These are phyloP conservation scores for Starmerella apicola DNA, from an alignment of 805 yeast species.

Conservation along the genomic window DNA sequence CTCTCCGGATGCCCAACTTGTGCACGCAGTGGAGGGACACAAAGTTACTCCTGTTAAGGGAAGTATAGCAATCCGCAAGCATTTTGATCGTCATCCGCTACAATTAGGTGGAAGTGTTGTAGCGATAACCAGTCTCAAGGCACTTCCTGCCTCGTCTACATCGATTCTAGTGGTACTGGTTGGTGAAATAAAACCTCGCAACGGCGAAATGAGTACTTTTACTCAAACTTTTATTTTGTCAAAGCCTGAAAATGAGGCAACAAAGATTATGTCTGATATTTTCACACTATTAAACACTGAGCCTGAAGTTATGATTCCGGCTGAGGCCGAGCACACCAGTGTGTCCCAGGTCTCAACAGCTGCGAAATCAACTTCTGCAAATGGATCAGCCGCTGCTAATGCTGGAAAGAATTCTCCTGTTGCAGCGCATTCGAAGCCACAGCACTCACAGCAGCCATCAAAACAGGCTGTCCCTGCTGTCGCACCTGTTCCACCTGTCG, in stretches of 20 bases:
- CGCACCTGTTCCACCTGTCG: no score
- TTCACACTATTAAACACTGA: constrained; percentile 28
- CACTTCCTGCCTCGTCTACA: constrained; percentile 25
- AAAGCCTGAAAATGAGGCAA: constrained; percentile 22
- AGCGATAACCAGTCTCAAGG: constrained; percentile 29
- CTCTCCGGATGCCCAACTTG: constrained; percentile 25
- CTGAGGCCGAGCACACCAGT: no score
- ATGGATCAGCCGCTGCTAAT: no score
- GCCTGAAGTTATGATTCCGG: no score
- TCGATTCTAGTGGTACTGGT: constrained; percentile 31
- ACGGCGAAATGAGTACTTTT: constrained; percentile 26
- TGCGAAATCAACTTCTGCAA: no score
- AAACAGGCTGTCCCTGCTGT: no score
- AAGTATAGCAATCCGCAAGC: constrained; percentile 25
- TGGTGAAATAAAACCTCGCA: constrained; percentile 31
- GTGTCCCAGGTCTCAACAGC: no score
- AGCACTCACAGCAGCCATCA: no score
- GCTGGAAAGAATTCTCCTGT: no score
- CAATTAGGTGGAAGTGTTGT: constrained; percentile 28
- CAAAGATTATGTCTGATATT: constrained; percentile 30
- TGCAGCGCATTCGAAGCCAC: no score
- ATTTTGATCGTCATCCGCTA: constrained; percentile 21
- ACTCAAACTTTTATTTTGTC: constrained; percentile 31
- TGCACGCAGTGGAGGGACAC: constrained; percentile 32
- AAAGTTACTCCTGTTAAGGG: constrained; percentile 20